Conservation (phyloP, 371 early-diverging fungal genomes). For the Saksenaea oblongispora region DNA sequence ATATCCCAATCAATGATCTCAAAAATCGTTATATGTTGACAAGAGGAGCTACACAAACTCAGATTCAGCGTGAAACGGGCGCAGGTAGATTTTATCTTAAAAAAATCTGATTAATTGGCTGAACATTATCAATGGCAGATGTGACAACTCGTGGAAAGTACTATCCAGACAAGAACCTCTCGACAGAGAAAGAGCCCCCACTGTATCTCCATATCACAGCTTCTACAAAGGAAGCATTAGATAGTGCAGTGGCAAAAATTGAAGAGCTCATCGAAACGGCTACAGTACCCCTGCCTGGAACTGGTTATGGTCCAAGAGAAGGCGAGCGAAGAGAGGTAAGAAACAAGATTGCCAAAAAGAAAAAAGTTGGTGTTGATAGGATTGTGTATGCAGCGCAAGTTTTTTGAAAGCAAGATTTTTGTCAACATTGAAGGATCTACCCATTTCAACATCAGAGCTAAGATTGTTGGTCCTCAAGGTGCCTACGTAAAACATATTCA, state of each 20-base stretch:
- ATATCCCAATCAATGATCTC: constrained; percentile 82
- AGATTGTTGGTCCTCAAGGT: constrained; percentile 86
- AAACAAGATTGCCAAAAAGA: background rate
- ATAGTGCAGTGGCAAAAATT: constrained; percentile 70
- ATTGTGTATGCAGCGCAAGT: constrained; percentile 32
- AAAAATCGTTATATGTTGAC: constrained; percentile 81
- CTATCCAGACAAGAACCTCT: constrained; percentile 71
- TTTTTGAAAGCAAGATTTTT: constrained; percentile 67
- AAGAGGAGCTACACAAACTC: constrained; percentile 73
- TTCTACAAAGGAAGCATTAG: constrained; percentile 63
- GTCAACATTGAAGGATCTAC: constrained; percentile 74
- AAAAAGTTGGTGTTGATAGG: background rate
- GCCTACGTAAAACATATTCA: constrained; percentile 89
- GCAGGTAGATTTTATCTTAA: constrained; percentile 52
- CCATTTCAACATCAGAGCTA: constrained; percentile 79
- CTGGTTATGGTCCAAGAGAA: constrained; percentile 20
- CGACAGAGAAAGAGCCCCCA: constrained; percentile 77
- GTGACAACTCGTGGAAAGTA: constrained; percentile 86
- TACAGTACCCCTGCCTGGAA: constrained; percentile 23
- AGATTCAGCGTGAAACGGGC: constrained; percentile 73
- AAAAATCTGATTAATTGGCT: background rate
- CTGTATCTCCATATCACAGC: constrained; percentile 80
- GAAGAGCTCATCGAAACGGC: constrained; percentile 70
- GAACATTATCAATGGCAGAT: constrained; percentile 39
- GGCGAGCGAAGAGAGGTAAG: constrained; percentile 18